These are phyloP conservation scores for Kluyveromyces marxianus DNA, from an alignment of 1,139 yeast genomes.

Conservation along the genomic window DNA sequence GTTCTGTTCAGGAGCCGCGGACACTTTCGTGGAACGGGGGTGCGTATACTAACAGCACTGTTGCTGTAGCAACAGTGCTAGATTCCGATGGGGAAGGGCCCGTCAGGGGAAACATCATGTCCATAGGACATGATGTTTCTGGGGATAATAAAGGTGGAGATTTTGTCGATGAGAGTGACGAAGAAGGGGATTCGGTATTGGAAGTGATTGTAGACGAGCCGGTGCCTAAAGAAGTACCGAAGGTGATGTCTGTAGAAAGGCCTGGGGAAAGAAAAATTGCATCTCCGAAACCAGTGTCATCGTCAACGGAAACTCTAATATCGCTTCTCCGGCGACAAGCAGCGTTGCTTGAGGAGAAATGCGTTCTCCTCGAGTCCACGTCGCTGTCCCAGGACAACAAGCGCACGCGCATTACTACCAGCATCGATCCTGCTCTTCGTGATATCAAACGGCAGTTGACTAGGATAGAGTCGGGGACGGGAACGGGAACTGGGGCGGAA, in stretches of 20 bases:
- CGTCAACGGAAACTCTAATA: constrained; percentile 9
- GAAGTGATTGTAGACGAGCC: constrained; percentile 2
- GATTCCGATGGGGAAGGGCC: background rate
- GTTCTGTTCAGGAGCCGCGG: constrained; percentile 1
- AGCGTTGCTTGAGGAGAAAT: constrained; percentile 18
- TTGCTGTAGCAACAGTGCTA: background rate
- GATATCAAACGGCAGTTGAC: constrained; percentile 10
- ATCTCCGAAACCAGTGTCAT: too few species aligned
- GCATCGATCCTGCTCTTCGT: constrained; percentile 19
- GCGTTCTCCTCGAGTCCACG: constrained; percentile 27
- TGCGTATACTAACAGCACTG: constrained; percentile 3
- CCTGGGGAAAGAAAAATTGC: background rate
- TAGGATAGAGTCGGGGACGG: background rate
- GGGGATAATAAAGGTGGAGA: too few species aligned
- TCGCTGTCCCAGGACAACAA: constrained; percentile 29
- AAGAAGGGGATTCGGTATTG: background rate
- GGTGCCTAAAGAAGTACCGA: background rate
- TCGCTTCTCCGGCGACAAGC: constrained; percentile 16
- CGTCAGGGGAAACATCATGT: too few species aligned
- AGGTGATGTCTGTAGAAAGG: background rate
- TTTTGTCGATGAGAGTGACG: too few species aligned
- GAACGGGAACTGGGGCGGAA: background rate
- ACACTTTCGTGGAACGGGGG: constrained; percentile 5
- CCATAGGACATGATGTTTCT: too few species aligned
- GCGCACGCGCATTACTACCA: constrained; percentile 12